Conservation (phyloP, 305 asterid species). For the Fraxinus albicans region DNA sequence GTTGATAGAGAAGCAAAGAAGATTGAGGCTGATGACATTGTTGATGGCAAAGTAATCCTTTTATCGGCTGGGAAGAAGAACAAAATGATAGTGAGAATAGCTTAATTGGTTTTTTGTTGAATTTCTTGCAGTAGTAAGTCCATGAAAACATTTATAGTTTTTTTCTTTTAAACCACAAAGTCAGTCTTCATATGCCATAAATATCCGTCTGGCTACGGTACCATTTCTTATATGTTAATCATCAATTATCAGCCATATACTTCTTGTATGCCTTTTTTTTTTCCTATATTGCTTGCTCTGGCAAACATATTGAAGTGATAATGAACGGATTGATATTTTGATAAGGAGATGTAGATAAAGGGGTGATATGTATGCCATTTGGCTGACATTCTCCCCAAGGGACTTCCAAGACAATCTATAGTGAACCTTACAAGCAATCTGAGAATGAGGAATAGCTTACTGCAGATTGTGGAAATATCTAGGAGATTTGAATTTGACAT, state of each 20-base stretch:
- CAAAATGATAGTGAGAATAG: conserved; percentile 77
- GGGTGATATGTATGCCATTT: neutral
- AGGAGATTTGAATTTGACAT: neutral
- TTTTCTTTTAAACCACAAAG: neutral
- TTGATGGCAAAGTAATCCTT: conserved; percentile 75
- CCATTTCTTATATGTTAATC: neutral
- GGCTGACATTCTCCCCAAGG: neutral
- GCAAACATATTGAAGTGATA: neutral
- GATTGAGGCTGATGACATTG: conserved; percentile 70
- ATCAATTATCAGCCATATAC: neutral
- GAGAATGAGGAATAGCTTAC: neutral
- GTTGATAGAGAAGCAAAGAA: conserved; percentile 73
- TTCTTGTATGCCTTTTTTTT: neutral
- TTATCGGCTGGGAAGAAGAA: conserved; percentile 93
- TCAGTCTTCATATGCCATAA: neutral
- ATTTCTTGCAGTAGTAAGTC: neutral
- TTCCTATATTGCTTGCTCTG: neutral
- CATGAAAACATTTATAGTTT: neutral
- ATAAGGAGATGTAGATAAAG: neutral
- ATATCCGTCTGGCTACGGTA: neutral
- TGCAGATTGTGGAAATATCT: neutral
- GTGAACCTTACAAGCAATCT: neutral
- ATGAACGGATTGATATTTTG: neutral
- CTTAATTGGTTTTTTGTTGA: conserved; percentile 29
- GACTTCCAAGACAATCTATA: neutral